These are phyloP conservation scores for Apiotrichum brassicae DNA, from an alignment of 1,284 basidiomycete species.

Conservation along the genomic window DNA sequence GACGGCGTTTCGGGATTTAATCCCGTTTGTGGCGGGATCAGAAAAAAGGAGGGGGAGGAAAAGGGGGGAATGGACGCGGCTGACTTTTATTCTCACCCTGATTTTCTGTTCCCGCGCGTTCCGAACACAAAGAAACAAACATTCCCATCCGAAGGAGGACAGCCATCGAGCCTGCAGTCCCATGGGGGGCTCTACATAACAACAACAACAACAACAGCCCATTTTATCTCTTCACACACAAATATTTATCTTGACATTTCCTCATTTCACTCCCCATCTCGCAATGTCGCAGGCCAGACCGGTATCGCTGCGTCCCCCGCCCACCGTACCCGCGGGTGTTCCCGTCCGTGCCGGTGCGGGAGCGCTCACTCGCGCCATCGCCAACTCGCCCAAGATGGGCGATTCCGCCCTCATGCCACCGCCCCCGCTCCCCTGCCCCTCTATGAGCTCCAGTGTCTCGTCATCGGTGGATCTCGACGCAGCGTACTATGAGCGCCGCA, in stretches of 20 bases:
- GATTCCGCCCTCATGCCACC: constrained; percentile 10
- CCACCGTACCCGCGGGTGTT: constrained; percentile 1
- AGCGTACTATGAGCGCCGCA: background rate
- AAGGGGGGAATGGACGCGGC: background rate
- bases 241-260: no score
- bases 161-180: no score
- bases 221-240: background rate
- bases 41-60: no score
- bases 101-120: background rate
- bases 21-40: no score
- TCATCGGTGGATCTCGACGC: constrained; percentile 9
- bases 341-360: constrained; percentile 4
- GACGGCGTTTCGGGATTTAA: constrained; percentile 2
- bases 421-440: constrained; percentile 9
- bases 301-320: background rate
- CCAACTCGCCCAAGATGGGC: background rate
- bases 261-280: background rate
- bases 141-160: no score
- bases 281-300: constrained; percentile 6
- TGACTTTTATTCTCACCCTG: background rate
- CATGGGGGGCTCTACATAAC: no score
- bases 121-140: no score
- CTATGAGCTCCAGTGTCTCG: constrained; percentile 10
- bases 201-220: constrained; percentile 7
- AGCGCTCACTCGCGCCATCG: background rate